Evolutionary conservation across 768 basidiomycete species (phyloP).

Genomic region (Leucosporidium scottii): DNA sequence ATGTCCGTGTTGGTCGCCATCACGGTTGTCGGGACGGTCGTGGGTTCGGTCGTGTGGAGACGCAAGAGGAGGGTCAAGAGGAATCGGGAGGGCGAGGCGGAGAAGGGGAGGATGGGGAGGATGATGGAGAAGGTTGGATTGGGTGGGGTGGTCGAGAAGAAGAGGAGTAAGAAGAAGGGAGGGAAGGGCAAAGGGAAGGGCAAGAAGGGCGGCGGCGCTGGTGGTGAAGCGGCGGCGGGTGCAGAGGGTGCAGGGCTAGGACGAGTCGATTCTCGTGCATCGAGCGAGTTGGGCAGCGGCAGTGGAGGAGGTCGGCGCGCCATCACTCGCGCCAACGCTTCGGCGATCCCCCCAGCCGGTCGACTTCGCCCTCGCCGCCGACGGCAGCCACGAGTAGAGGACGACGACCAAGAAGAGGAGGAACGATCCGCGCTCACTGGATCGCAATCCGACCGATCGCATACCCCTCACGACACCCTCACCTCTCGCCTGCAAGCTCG

Average conservation of each 20-base stretch:
- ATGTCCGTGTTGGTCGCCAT: constrained; percentile 29
- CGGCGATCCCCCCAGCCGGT: neutral
- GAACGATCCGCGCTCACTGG: constrained; percentile 20
- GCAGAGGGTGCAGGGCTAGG: neutral
- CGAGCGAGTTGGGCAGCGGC: neutral
- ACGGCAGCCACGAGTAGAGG: neutral
- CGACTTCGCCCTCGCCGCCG: constrained; percentile 7
- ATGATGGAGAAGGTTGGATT: neutral
- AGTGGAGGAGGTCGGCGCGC: neutral
- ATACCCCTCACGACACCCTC: constrained; percentile 11
- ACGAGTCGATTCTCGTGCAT: no score
- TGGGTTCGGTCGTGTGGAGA: constrained; percentile 18
- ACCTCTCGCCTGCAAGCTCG: constrained; percentile 13
- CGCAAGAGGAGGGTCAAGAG: constrained; percentile 16
- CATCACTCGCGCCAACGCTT: neutral
- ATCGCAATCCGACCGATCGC: constrained; percentile 6
- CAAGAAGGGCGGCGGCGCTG: neutral
- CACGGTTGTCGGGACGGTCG: constrained; percentile 14
- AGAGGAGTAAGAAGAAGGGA: constrained; percentile 1
- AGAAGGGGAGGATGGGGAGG: neutral
- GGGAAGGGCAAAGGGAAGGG: neutral
- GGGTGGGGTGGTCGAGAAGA: neutral
- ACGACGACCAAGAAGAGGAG: constrained; percentile 7
- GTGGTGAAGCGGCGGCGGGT: constrained; percentile 1
- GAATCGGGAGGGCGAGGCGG: neutral